These are phyloP conservation scores for Actinidia chinensis DNA, from an alignment of 179 eudicot genomes.

Conservation along the genomic window DNA sequence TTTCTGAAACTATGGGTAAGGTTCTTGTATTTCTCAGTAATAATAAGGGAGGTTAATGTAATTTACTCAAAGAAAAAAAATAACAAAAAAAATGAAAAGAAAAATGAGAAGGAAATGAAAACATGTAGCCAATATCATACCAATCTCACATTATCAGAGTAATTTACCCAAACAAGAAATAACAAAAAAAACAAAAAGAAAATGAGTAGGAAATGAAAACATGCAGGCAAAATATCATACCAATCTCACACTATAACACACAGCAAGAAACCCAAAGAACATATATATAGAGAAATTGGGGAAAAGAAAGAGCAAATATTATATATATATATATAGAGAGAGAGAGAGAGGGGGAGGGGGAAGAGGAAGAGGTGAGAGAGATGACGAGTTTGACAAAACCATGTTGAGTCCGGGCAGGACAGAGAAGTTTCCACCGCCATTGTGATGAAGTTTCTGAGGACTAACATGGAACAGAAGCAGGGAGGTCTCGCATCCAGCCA, in stretches of 20 bases:
- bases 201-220: neutral
- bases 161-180: no score
- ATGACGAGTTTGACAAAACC: conserved; percentile 42
- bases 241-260: neutral
- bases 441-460: conserved; percentile 57
- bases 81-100: no score
- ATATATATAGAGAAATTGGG: neutral
- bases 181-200: no score
- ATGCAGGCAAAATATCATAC: neutral
- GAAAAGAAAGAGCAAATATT: neutral
- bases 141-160: no score
- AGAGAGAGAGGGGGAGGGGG: neutral
- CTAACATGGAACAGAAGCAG: conserved; percentile 48
- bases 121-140: no score
- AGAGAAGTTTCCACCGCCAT: conserved; percentile 75
- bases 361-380: neutral
- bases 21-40: no score
- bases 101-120: no score
- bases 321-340: neutral
- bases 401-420: conserved; percentile 64
- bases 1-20: no score
- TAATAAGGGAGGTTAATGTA: no score
- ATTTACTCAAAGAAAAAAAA: no score
- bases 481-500: conserved; percentile 51
- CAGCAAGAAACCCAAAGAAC: neutral